Base-by-base conservation (phyloP, 2,329 filamentous ascomycete species). In the Emmonsiellopsis sp. region DNA sequence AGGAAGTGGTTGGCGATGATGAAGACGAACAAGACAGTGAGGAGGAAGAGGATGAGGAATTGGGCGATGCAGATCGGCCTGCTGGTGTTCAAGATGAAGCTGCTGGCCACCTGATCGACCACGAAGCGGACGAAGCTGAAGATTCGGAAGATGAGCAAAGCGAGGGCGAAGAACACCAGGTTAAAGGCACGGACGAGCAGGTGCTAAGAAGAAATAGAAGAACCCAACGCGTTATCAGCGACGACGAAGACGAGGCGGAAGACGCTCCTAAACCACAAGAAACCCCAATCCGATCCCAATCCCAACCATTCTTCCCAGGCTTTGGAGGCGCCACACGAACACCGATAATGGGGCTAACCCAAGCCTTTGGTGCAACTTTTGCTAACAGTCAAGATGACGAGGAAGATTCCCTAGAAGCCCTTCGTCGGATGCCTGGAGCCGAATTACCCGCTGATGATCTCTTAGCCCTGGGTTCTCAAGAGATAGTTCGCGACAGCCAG, bases 311-410 rank as follows among this genome's bases (percentile, higher is more conserved):
- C 13, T 86, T 88, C 54, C 86, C 85, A 3, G 84, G 83, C 1
- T 71, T 88, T 17, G 80, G 84, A 63, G 72, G 60, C 66, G 75
- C 63, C 55, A 65, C 65, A 45, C 31, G 33, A 11, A 64, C 68
- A 42, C 62, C 71, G 50, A 69, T 75, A 5, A 67, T 95, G 42
- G 87, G 88, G 8, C 77, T 95, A 44, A 94, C 89, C 0, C 91
- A 95, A 62, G 92, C 93, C 57, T 96, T 95, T 65, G 87, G 87
- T 5, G 88, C 88, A 10, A 95, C 90, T 1, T 86, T 96, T 82
- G 89, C 87, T 47, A 83, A 81, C 39, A 74, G 76, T 55, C 71
- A 77, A 48, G 65, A 67, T 2, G 68, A 69, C 13, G 65, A 60
- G 13, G 68, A 75, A 57, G 76, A 79, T 56, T 79, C 78, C 8